Conservation (phyloP, 108 stramenopile species). For the Licmophora abbreviata region DNA sequence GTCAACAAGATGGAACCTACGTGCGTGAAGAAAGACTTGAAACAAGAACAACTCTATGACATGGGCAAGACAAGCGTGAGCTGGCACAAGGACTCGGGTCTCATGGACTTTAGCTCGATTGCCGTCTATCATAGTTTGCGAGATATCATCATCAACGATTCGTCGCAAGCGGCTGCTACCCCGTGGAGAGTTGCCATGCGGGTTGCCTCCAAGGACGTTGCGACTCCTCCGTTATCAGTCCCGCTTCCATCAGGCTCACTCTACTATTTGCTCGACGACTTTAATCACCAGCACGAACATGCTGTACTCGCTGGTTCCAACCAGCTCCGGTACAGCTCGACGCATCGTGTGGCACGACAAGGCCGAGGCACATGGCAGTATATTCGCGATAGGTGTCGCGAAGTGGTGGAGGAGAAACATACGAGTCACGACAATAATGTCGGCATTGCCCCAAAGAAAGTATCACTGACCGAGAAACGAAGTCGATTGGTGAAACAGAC, state of each 20-base stretch:
- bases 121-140: constrained; percentile 67
- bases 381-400: constrained; percentile 31
- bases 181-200: constrained; percentile 71
- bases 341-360: constrained; percentile 56
- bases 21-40: constrained; percentile 28
- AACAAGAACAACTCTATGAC: constrained; percentile 36
- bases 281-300: constrained; percentile 83
- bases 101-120: constrained; percentile 63
- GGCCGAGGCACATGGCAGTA: constrained; percentile 42
- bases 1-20: constrained; percentile 76
- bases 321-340: constrained; percentile 40
- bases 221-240: constrained; percentile 3
- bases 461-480: not conserved
- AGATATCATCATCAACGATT: constrained; percentile 6
- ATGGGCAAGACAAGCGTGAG: constrained; percentile 66
- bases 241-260: constrained; percentile 48
- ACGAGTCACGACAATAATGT: not conserved
- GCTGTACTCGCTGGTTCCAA: constrained; percentile 55
- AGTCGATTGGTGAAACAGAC: constrained; percentile 15
- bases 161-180: constrained; percentile 7
- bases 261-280: constrained; percentile 85
- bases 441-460: not conserved
- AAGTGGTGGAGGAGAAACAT: constrained; percentile 1
- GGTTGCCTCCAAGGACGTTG: constrained; percentile 7
- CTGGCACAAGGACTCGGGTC: constrained; percentile 88